Base-by-base conservation (phyloP, 495 filamentous ascomycete species). In the Thermothielavioides terrestris region DNA sequence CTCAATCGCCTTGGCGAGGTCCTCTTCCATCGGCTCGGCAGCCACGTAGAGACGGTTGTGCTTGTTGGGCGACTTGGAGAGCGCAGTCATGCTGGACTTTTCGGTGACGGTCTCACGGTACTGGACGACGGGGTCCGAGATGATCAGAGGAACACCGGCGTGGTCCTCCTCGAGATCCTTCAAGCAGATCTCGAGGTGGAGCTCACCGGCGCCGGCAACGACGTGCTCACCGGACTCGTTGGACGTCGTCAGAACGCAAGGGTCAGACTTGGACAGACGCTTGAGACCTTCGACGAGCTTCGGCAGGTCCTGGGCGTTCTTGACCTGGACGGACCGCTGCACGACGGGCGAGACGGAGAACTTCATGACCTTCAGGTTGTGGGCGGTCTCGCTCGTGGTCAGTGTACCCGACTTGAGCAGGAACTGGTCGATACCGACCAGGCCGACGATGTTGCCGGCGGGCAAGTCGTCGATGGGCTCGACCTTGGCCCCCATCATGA, bases 281-380 rank as follows among this genome's bases (percentile, higher is more conserved):
- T 99, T 99, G 55, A 99, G 87, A 85, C 92, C 92, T 80, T 99
- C 92, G 64, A 99, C 92, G 34, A 99, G 82, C 85, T 99, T 99
- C 72, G 92, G 92, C 53, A 99, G 82, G 81, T 99, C 92, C 72
- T 91, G 87, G 71, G 94, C 94, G 74, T 99, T 99, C 87, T 96
- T 97, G 77, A 96, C 92, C 75, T 97, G 89, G 60, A 99, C 92
- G 70, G 94, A 95, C 57, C 92, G 91, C 74, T 82, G 92, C 59
- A 99, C 94, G 73, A 99, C 92, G 67, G 92, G 92, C 34, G 92
- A 97, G 67, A 99, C 92, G 63, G 92, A 99, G 86, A 99, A 99
- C 77, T 94, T 95, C 92, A 99, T 99, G 74, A 99, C 92, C 84
- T 97, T 99, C 59, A 99, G 74, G 82, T 99, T 99, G 85, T 99